phyloP scores from a whole-genome alignment of 2,329 filamentous ascomycete genomes.

The Aureobasidium subglaciale region DNA sequence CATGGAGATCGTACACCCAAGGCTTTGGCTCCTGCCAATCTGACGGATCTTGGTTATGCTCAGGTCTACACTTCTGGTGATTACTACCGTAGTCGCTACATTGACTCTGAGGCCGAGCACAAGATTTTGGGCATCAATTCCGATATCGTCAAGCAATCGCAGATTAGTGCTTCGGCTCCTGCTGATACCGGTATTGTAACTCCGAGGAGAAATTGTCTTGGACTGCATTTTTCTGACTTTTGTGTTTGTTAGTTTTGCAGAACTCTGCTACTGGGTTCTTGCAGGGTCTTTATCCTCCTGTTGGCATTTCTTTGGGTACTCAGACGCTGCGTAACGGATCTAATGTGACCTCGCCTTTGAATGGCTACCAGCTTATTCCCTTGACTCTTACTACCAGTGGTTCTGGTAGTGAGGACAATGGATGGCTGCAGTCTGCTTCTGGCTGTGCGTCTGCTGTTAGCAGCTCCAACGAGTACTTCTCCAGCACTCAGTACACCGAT shows the following conservation, averaged over 20 bases:
- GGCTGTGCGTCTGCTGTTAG: conserved; percentile 49
- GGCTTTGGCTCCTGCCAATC: conserved; percentile 58
- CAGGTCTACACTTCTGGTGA: conserved; percentile 65
- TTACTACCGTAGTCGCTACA: conserved; percentile 72
- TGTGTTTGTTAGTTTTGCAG: conserved; percentile 55
- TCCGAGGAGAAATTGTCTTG: background rate
- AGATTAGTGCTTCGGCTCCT: conserved; percentile 67
- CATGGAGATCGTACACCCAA: conserved; percentile 87
- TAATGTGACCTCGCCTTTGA: conserved; percentile 58
- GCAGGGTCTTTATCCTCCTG: conserved; percentile 80
- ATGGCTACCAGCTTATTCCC: conserved; percentile 79
- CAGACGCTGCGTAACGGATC: conserved; percentile 66
- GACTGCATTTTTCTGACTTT: background rate
- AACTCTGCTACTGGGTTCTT: conserved; percentile 73
- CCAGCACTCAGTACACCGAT: conserved; percentile 42
- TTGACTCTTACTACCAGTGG: conserved; percentile 56
- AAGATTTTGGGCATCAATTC: conserved; percentile 61
- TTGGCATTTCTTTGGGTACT: conserved; percentile 42
- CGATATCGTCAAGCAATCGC: conserved; percentile 59
- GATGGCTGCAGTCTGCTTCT: conserved; percentile 53
- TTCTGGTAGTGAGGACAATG: conserved; percentile 33
- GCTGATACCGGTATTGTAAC: conserved; percentile 41
- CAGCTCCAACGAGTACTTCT: conserved; percentile 55
- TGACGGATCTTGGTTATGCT: conserved; percentile 73
- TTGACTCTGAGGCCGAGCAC: conserved; percentile 51